Evolutionary conservation across 1,139 yeast species (phyloP), one percentile per base, ranked within the genome.

Genomic region (Protomyces lactucae-debilis): DNA sequence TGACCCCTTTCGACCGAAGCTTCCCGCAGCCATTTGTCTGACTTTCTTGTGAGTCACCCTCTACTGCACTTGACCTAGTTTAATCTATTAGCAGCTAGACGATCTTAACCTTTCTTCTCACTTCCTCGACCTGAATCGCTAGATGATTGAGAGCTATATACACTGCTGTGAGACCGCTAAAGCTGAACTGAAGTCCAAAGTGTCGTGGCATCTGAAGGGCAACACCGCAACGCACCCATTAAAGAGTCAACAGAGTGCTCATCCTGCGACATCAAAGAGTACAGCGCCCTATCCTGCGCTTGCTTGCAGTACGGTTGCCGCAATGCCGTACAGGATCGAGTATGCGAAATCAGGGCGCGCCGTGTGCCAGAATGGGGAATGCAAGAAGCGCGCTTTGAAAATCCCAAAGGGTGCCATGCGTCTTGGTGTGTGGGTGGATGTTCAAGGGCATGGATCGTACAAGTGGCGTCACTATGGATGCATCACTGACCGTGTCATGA

Each of bases 381-480:
- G 63, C 45, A 59, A 59, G 57, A 59, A 52, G 39, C 52, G 32
- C 18, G 23, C 23, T 10, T 40, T 43, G 53, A 60, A 60, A 18
- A 60, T 60, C 28, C 54, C 23, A n/a, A 60, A 60, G 25, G 64
- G 64, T 35, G 64, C 35, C 14, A 10, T 60, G 45, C 54, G 64
- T 10, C 45, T 54, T 16, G 64, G 64, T 23, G 54, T 57, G 25
- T 60, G 64, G 64, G 60, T 60, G 39, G 60, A 45, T 2, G 32
- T 59, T 9, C 25, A 23, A 8, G 64, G 60, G 2, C 36, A 48
- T 23, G 60, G 45, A 10, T 25, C 53, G 14, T 60, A 40, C 43
- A 55, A 54, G 39, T 60, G 64, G 64, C 37, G 64, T 6, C 64
- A 60, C 39, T 55, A 52, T 23, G 64, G 64, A 16, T 60, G 64